phyloP scores from a whole-genome alignment of 2,329 filamentous ascomycete species.

The Apiospora kogelbergensis region DNA sequence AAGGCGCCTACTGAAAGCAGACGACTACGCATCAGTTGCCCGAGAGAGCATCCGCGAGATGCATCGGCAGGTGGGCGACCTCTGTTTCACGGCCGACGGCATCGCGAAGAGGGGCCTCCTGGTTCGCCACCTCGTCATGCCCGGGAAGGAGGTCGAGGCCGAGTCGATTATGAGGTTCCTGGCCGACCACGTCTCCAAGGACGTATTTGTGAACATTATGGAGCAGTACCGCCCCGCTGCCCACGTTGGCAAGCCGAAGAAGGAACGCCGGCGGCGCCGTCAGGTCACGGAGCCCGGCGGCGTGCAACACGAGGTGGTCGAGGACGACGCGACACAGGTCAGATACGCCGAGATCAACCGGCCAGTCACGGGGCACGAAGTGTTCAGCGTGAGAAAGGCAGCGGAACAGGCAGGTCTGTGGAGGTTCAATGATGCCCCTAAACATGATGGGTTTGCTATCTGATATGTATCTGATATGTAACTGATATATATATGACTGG shows the following conservation, averaged over 20 bases:
- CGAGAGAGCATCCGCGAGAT: slow-evolving; percentile 78
- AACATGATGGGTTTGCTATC: slow-evolving; percentile 51
- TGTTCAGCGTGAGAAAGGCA: slow-evolving; percentile 64
- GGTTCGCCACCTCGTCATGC: slow-evolving; percentile 82
- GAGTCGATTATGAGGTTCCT: slow-evolving; percentile 74
- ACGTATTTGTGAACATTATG: slow-evolving; percentile 85
- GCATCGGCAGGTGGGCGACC: slow-evolving; percentile 78
- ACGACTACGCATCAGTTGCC: slow-evolving; percentile 71
- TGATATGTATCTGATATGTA: too few relatives aligned
- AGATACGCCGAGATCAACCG: slow-evolving; percentile 79
- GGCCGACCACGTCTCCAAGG: slow-evolving; percentile 68
- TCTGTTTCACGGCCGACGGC: slow-evolving; percentile 79
- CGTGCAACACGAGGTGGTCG: slow-evolving; percentile 26
- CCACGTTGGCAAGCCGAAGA: slow-evolving; percentile 71
- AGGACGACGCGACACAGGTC: slow-evolving; percentile 40
- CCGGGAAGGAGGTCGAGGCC: slow-evolving; percentile 73
- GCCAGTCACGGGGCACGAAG: slow-evolving; percentile 62
- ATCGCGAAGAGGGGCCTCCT: slow-evolving; percentile 77
- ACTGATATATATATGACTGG: too few relatives aligned
- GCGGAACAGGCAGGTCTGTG: slow-evolving; percentile 73
- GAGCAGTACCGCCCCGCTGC: slow-evolving; percentile 83
- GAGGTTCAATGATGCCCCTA: slow-evolving; percentile 70
- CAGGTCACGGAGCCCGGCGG: slow-evolving; percentile 16
- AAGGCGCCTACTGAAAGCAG: slow-evolving; percentile 72
- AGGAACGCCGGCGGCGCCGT: slow-evolving; percentile 21